Evolutionary conservation across 2,329 filamentous ascomycete genomes (phyloP).

Genomic region (Colletotrichum sp.): DNA sequence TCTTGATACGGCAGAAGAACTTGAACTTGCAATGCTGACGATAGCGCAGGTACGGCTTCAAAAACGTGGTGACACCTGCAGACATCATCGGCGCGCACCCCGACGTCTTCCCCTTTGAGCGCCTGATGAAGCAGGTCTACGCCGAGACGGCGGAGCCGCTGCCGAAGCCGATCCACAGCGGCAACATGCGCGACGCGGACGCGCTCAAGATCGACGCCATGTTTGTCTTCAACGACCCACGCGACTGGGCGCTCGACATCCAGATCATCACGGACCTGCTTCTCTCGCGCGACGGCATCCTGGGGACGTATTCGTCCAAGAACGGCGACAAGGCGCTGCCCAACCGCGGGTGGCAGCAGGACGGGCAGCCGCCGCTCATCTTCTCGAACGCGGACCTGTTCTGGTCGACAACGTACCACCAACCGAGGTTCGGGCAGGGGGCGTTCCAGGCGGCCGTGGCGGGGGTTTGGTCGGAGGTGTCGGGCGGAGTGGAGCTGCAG

Average conservation of each 20-base stretch:
- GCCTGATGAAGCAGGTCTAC: conserved; percentile 68
- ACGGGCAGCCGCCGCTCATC: conserved; percentile 80
- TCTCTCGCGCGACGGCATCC: conserved; percentile 75
- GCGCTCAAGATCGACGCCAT: conserved; percentile 84
- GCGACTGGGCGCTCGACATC: conserved; percentile 92
- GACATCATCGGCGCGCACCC: conserved; percentile 81
- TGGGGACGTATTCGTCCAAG: conserved; percentile 78
- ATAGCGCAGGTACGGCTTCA: conserved; percentile 67
- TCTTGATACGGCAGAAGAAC: conserved; percentile 31
- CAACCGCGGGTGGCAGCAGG: conserved; percentile 81
- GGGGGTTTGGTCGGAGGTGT: conserved; percentile 79
- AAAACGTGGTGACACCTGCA: conserved; percentile 81
- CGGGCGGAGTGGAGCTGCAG: conserved; percentile 63
- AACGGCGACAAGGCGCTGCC: conserved; percentile 71
- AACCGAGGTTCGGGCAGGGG: conserved; percentile 89
- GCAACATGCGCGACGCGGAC: conserved; percentile 38
- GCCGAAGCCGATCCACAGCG: conserved; percentile 52
- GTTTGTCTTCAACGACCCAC: conserved; percentile 93
- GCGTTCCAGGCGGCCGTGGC: conserved; percentile 84
- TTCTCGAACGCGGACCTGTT: conserved; percentile 91
- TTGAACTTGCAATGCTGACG: not conserved
- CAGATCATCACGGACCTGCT: conserved; percentile 86
- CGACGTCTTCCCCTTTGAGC: conserved; percentile 83
- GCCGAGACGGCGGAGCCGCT: conserved; percentile 60
- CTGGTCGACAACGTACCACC: conserved; percentile 85